Base-by-base conservation (phyloP, 352 stramenopile genomes). In the Phytophthora kernoviae region DNA sequence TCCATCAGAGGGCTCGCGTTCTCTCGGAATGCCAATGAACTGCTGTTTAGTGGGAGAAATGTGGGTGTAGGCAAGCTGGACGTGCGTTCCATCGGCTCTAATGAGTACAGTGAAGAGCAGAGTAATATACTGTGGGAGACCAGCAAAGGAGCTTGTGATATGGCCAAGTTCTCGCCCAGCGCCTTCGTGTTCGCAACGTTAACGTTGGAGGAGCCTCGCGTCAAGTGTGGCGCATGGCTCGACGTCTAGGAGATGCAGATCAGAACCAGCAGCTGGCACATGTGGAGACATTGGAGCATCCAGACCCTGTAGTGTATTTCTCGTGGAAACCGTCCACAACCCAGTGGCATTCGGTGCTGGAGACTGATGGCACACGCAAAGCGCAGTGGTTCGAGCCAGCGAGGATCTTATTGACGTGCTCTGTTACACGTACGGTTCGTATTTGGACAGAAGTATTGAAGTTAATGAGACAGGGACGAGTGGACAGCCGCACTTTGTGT, bases 141-240 rank as follows among this genome's bases (percentile, higher is more conserved):
- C n/a, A 30, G 2, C 15, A 10, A 24, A 5, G 10, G 20, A 55
- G n/a, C 22, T 2, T 61, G 66, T 43, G 68, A 91, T 44, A 42
- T 91, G 21, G 82, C 88, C 46, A 91, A 91, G 54, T 90, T 91
- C 58, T 94, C 85, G 11, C 85, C 85, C 15, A 87, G 69, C 21
- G 77, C 70, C 22, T 88, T 79, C 20, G 75, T 94, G 4, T 85
- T 94, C 42, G 83, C 75, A 17, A 77, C 77, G 40, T 58, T 89
- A 8, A 54, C 62, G 47, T 61, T 58, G 17, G 52, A 66, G 10
- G 53, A 77, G 3, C 75, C 30, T 4, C 11, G 56, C 0, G 68
- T 91, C 75, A 84, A 14, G 73, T 94, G 22, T 94, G 79, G 77
- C 70, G 82, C n/a, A 81, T 87, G 54, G 37, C 22, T n/a, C 56